Evolutionary conservation across 1,139 yeast species (phyloP), one percentile per base, ranked within the genome.

Genomic region (Candida frijolesensis): DNA sequence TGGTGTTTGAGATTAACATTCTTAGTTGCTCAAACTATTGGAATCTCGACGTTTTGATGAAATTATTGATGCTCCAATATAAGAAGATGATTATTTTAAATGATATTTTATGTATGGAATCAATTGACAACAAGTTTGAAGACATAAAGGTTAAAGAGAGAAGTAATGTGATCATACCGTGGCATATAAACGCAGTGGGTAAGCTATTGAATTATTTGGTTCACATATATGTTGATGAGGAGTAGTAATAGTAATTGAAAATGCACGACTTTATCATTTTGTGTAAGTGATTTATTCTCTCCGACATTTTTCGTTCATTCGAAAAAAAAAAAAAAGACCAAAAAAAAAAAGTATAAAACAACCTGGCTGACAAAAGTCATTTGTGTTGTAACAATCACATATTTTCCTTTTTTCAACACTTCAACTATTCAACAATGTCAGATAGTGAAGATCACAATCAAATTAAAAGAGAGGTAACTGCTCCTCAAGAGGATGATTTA

Each of bases 101-200:
- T 53, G 78, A 70, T 57, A 68, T 71, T 19, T 67, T 74, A 53
- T 75, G 81, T 8, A 59, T 70, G 45, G 57, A 66, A 33, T 64
- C 60, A 57, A 54, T 68, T 56, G 57, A 70, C 55, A 60, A 65
- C 14, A 33, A 16, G 34, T 18, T 41, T 33, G 48, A 38, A 32
- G 46, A 34, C 19, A 1, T 22, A 1, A 46, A 39, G 6, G 15
- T n/a, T 12, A 8, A 10, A 4, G 32, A 14, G n/a, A 18, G 19
- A 11, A 52, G 56, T 3, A 48, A 54, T 0, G 64, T 66, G 1
- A 47, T 74, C 15, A 71, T 85, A 1, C 97, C 97, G n/a, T 88
- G 96, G 90, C 96, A 90, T 65, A 78, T 89, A 30, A 72, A 82
- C 30, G 89, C 96, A 0, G 96, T 89, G 6, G 79, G 81, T 32